Evolutionary conservation across 179 eudicot species (phyloP).

Genomic region (Beta lomatogona): DNA sequence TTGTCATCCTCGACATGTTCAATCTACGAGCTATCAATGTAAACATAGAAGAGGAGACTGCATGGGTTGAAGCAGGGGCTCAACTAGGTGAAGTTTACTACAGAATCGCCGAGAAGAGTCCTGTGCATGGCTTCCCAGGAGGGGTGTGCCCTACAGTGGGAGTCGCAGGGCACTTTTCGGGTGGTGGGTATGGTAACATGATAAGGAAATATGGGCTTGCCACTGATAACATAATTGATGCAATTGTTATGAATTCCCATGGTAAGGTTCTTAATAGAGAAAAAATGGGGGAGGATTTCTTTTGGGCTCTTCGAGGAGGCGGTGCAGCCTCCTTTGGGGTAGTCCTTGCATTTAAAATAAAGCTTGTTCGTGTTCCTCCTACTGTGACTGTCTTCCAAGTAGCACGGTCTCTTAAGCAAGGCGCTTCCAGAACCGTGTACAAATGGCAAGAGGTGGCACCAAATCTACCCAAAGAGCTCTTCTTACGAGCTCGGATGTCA

Average conservation of each 20-base stretch:
- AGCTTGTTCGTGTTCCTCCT: conserved; percentile 22
- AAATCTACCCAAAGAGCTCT: conserved; percentile 20
- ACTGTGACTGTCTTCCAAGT: conserved; percentile 22
- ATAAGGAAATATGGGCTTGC: conserved; percentile 26
- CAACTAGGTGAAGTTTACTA: conserved; percentile 26
- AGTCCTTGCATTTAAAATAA: conserved; percentile 22
- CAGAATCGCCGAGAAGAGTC: conserved; percentile 14
- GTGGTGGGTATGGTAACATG: conserved; percentile 27
- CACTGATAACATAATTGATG: conserved; percentile 14
- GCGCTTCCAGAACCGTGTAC: conserved; percentile 7
- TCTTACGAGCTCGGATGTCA: conserved; percentile 7
- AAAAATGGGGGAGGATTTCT: conserved; percentile 25
- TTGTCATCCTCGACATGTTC: conserved; percentile 28
- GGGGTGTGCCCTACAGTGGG: conserved; percentile 34
- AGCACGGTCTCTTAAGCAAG: conserved; percentile 18
- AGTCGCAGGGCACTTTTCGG: conserved; percentile 24
- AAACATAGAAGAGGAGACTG: conserved; percentile 18
- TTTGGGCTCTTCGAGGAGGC: conserved; percentile 29
- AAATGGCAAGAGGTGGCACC: conserved; percentile 25
- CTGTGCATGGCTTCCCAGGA: conserved; percentile 24
- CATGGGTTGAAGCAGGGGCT: conserved; percentile 18
- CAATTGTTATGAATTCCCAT: conserved; percentile 6
- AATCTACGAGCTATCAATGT: conserved; percentile 14
- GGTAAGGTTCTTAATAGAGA: conserved; percentile 12
- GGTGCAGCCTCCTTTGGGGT: conserved; percentile 28